Evolutionary conservation across 2,329 filamentous ascomycete species (phyloP).

Genomic region (Phoma sp.): DNA sequence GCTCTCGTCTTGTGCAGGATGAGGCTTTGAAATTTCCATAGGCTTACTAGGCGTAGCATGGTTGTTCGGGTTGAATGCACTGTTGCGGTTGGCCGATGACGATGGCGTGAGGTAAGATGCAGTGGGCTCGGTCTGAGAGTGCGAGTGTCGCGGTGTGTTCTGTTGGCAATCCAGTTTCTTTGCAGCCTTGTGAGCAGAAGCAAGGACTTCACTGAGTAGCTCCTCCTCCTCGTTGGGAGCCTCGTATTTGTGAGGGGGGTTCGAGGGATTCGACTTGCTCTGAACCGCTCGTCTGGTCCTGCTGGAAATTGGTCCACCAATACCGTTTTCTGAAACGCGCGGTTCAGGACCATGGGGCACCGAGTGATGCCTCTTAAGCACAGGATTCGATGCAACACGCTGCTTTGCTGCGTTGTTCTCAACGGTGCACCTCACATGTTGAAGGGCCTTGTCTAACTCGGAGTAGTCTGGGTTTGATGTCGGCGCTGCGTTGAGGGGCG

Average conservation of each 20-base stretch:
- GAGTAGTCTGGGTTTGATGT: constrained; percentile 60
- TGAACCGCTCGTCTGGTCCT: constrained; percentile 79
- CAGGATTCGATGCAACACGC: constrained; percentile 53
- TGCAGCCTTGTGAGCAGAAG: constrained; percentile 76
- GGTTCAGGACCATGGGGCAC: constrained; percentile 52
- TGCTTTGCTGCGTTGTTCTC: constrained; percentile 53
- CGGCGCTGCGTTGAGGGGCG: constrained; percentile 55
- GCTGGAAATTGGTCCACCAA: constrained; percentile 70
- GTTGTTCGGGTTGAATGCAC: constrained; percentile 71
- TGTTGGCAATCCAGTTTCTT: constrained; percentile 68
- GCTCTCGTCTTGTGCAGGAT: constrained; percentile 52
- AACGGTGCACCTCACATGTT: constrained; percentile 65
- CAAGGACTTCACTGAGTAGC: constrained; percentile 85
- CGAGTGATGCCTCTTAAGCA: constrained; percentile 59
- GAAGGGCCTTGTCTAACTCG: constrained; percentile 67
- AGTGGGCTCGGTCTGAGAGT: constrained; percentile 67
- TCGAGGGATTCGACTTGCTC: constrained; percentile 72
- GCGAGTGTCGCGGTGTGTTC: constrained; percentile 55
- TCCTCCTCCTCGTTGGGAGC: constrained; percentile 97
- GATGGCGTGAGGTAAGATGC: constrained; percentile 74
- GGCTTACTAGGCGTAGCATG: constrained; percentile 72
- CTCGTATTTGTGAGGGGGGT: constrained; percentile 85
- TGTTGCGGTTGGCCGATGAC: constrained; percentile 82
- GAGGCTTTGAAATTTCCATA: constrained; percentile 64
- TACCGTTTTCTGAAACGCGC: constrained; percentile 65